Percentiles rank a stretch among this genome's conserved stretches.
These are phyloP conservation scores for Zymoseptoria tritici DNA, from an alignment of 2,329 filamentous ascomycete genomes.

Conservation along the genomic window DNA sequence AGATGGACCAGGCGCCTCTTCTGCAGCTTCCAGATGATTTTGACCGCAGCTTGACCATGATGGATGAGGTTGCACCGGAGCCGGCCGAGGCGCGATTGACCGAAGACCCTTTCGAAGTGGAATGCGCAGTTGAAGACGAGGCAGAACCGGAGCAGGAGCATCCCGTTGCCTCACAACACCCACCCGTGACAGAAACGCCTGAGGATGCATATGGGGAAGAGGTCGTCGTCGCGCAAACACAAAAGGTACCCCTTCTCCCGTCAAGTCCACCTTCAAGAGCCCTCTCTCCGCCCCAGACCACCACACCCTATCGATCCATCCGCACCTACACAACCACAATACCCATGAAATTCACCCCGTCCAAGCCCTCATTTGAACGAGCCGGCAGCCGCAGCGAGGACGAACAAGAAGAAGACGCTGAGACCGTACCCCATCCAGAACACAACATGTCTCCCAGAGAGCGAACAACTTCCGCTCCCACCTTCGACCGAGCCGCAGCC, in stretches of 20 bases:
- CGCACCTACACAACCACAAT: constrained; percentile 44
- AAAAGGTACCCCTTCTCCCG: constrained; percentile 32
- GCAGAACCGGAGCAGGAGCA: neutral
- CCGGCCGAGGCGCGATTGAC: neutral
- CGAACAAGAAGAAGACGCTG: constrained; percentile 1
- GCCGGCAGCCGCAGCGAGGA: constrained; percentile 7
- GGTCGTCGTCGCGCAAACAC: constrained; percentile 13
- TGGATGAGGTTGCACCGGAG: constrained; percentile 5
- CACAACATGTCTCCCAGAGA: constrained; percentile 4
- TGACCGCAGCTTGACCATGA: constrained; percentile 23
- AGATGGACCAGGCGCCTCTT: constrained; percentile 8
- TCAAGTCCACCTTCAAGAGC: constrained; percentile 24
- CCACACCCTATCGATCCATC: constrained; percentile 25
- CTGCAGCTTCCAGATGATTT: constrained; percentile 8
- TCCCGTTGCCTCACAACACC: neutral
- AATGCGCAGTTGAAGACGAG: constrained; percentile 10
- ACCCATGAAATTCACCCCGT: constrained; percentile 40
- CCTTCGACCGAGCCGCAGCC: constrained; percentile 58
- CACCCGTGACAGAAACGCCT: neutral
- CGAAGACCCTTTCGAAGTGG: neutral
- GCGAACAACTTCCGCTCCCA: constrained; percentile 14
- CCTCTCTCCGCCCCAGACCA: constrained; percentile 20
- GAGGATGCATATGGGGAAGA: constrained; percentile 15
- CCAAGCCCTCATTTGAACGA: constrained; percentile 20
- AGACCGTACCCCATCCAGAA: neutral